Base-by-base conservation (phyloP, 1,284 basidiomycete species). In the Lentinula novae-zelandiae region DNA sequence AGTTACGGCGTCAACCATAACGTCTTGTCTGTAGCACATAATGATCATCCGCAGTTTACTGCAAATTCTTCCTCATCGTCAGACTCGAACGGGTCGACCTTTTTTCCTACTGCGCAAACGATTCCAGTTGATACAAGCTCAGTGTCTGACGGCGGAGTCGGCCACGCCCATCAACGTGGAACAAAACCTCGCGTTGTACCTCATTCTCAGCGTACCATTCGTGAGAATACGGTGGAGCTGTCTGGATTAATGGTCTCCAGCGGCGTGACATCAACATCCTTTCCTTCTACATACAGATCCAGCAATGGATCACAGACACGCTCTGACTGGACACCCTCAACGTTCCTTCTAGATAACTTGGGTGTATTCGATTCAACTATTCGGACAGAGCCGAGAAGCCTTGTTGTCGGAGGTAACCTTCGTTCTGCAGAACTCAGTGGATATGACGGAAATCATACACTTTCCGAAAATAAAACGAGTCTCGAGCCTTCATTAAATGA, bases 201-300 rank as follows among this genome's bases (percentile, higher is more conserved):
- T 31, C 86, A 84, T 65, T 82, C 83, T 0, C 84, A 83, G 62
- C 79, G 79, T 64, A 76, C 79, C 50, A 90, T 91, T 62, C 82
- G 89, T n/a, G 76, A 83, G 34, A 79, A 74, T 65, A 90, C 89
- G 0, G 78, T 90, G 68, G 76, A 84, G 61, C 77, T 91, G 3
- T 88, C 87, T 7, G 79, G 76, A 63, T 78, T 87, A 69, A 71
- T 76, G 2, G 73, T 82, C 60, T 72, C 74, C 12, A 46, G 39
- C 42, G 27, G 17, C 9, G 49, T 27, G 6, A 52, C 57, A 12
- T 36, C 57, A 13, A 31, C 57, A 39, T 58, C 57, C 2, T 42
- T 58, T 52, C 39, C 49, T 5, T 58, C 49, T 12, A 53, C 39
- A 20, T 33, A 52, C 27, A 17, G 44, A 10, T 58, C 55, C n/a